phyloP scores from a whole-genome alignment of 495 filamentous ascomycete species.

The Stereocaulon alpinum region DNA sequence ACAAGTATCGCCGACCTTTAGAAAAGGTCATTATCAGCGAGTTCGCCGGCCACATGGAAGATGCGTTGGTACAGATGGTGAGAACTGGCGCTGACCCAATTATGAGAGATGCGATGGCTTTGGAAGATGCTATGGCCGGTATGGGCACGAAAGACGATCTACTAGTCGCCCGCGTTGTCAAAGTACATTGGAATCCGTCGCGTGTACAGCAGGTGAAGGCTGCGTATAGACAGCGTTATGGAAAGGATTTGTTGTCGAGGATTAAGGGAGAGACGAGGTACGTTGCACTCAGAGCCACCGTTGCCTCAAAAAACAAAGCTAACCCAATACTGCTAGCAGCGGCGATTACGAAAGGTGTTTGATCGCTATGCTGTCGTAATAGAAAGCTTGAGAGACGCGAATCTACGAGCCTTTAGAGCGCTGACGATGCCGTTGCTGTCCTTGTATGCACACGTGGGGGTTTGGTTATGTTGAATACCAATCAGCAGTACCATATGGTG shows the following conservation, averaged over 20 bases:
- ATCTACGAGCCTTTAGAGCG: not conserved
- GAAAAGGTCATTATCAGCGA: constrained; percentile 65
- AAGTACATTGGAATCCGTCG: constrained; percentile 66
- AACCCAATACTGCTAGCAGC: constrained; percentile 23
- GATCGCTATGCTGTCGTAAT: constrained; percentile 35
- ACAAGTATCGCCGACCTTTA: constrained; percentile 53
- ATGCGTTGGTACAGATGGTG: constrained; percentile 69
- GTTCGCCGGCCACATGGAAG: constrained; percentile 88
- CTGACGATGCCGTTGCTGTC: too few species aligned
- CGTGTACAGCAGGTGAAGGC: constrained; percentile 62
- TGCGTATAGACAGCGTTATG: constrained; percentile 58
- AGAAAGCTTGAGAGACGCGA: not conserved
- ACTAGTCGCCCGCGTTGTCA: constrained; percentile 61
- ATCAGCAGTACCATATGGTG: too few species aligned
- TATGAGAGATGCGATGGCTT: constrained; percentile 64
- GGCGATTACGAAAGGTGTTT: constrained; percentile 70
- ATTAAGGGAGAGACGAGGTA: constrained; percentile 66
- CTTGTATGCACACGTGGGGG: too few species aligned
- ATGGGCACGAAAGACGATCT: constrained; percentile 76
- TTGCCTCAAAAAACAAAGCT: not conserved
- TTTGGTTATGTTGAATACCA: too few species aligned
- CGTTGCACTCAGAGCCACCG: not conserved
- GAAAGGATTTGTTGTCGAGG: constrained; percentile 47
- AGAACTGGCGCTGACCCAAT: constrained; percentile 67
- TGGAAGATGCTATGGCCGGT: constrained; percentile 82